Evolutionary conservation across 1,284 basidiomycete species (phyloP).

Genomic region (Cystobasidium pallidum): DNA sequence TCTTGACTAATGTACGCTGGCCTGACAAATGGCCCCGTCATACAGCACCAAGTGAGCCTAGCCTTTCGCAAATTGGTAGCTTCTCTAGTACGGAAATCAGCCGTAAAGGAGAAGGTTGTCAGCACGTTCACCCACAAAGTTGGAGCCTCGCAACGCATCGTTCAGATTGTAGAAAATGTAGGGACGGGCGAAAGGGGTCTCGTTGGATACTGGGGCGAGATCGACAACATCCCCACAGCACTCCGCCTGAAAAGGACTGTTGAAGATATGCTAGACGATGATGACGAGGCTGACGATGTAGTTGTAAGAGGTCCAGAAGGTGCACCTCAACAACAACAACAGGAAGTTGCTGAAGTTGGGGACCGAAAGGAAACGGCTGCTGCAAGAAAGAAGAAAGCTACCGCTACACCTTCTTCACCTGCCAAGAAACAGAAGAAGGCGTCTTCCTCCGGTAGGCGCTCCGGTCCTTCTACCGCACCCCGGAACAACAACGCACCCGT

Average conservation of each 20-base stretch:
- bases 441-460: background rate
- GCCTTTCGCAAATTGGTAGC: conserved; percentile 6
- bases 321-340: too few species aligned
- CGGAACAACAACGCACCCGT: background rate
- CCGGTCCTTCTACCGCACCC: background rate
- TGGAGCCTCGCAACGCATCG: background rate
- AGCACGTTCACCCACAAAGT: background rate
- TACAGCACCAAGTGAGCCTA: background rate
- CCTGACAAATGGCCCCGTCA: too few species aligned
- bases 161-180: conserved; percentile 1
- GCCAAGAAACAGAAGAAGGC: background rate
- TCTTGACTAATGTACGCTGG: background rate
- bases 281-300: background rate
- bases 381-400: conserved; percentile 10
- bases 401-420: background rate
- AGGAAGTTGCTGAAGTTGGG: background rate
- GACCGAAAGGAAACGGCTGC: background rate
- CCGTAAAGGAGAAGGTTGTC: conserved; percentile 2
- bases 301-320: conserved; percentile 2
- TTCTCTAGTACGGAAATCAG: background rate
- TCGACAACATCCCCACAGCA: background rate
- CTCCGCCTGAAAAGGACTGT: background rate
- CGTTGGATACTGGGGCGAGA: background rate
- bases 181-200: conserved; percentile 5
- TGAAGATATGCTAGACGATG: conserved; percentile 9